Base-by-base conservation (phyloP, 805 yeast species). In the Candida anglica region DNA sequence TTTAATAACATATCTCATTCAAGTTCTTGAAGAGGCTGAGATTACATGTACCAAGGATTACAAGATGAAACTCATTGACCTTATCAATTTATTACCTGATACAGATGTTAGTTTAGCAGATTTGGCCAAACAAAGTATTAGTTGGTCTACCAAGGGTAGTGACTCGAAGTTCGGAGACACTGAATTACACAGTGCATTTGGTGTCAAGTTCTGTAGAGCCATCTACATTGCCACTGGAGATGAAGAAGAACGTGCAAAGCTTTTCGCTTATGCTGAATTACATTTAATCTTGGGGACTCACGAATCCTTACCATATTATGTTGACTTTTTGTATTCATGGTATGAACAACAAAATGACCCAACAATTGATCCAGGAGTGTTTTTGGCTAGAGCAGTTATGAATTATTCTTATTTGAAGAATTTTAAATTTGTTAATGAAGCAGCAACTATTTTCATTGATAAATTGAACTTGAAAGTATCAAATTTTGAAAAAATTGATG, bases 391-490 rank as follows among this genome's bases (percentile, higher is more conserved):
- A 42, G 76, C 87, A 2, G 80, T 87, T 5, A 56, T 88, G 36
- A 87, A 89, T 45, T 91, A 85, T 54, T 63, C 86, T 15, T 72
- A 79, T 43, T 69, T 83, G 36, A 75, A 73, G 33, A 85, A 87
- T 52, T 52, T 84, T 30, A 72, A 82, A 40, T 77, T 72, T 51
- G 85, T 84, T 3, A 46, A 50, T 22, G 58, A 59, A 13, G 42
- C 66, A 1, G 31, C 53, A 13, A 52, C 46, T 15, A 40, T 47
- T 14, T 64, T 58, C 33, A 19, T 58, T 22, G 42, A 27, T 8
- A 37, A 44, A 22, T 39, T 48, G 20, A 24, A 20, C 5, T 10
- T 21, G 2, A 34, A 29, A 11, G 50, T 42, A 15, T 6, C 37
- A 7, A 29, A 32, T 9, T 9, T 32, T 23, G 31, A 15, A 15